A percentile compares a stretch with the other conserved stretches of the same genome.
These are phyloP conservation scores for Strobilomyces dryophilus DNA, from an alignment of 768 basidiomycete genomes.

Conservation along the genomic window DNA sequence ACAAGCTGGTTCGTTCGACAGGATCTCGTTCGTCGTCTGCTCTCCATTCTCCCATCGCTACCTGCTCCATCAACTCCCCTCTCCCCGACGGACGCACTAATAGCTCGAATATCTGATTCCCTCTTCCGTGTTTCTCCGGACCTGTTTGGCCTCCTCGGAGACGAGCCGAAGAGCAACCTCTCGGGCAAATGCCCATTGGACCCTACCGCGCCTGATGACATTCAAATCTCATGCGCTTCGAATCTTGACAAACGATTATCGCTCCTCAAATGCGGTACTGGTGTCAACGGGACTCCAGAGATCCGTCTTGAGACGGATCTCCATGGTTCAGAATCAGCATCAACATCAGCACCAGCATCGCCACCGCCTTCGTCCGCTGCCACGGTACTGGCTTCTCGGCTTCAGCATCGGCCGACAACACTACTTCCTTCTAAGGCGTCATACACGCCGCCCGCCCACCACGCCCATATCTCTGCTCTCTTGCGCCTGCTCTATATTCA, in stretches of 20 bases:
- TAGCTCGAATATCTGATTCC: slow-evolving; percentile 51
- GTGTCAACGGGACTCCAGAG: slow-evolving; percentile 32
- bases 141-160: slow-evolving; percentile 47
- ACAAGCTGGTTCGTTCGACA: slow-evolving; percentile 28
- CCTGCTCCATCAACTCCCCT: slow-evolving; percentile 40
- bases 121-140: slow-evolving; percentile 50
- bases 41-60: slow-evolving; percentile 48
- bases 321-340: slow-evolving; percentile 2
- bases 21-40: slow-evolving; percentile 66
- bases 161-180: slow-evolving; percentile 43
- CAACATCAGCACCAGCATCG: neutral
- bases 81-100: slow-evolving; percentile 40
- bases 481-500: slow-evolving; percentile 72
- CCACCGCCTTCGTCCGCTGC: slow-evolving; percentile 32
- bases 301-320: slow-evolving; percentile 36
- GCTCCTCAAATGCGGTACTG: slow-evolving; percentile 34
- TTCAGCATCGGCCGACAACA: slow-evolving; percentile 35
- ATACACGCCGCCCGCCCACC: slow-evolving; percentile 47
- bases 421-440: slow-evolving; percentile 45
- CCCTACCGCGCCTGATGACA: slow-evolving; percentile 39
- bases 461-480: slow-evolving; percentile 57
- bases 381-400: slow-evolving; percentile 26
- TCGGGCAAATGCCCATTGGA: slow-evolving; percentile 47
- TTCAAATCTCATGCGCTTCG: slow-evolving; percentile 45
- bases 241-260: slow-evolving; percentile 53